Percentiles rank a stretch among this genome's conserved stretches.
These are phyloP conservation scores for Capsella rubella DNA, from an alignment of 441 rosid genomes.

Conservation along the genomic window DNA sequence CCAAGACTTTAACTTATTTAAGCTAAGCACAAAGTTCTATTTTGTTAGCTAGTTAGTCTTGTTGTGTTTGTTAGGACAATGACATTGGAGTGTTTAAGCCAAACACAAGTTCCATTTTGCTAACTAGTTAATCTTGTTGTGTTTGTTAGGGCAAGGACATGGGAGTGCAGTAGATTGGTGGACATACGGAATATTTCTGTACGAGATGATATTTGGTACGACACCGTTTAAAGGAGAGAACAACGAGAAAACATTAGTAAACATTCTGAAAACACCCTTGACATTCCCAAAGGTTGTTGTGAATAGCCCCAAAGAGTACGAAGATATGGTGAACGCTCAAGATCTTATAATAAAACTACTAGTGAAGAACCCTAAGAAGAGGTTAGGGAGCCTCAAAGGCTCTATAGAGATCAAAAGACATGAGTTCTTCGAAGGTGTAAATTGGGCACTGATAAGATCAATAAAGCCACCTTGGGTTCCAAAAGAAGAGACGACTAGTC, in stretches of 20 bases:
- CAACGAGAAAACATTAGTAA: slow-evolving; percentile 65
- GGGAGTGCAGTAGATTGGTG: slow-evolving; percentile 83
- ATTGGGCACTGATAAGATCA: slow-evolving; percentile 81
- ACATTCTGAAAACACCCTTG: slow-evolving; percentile 77
- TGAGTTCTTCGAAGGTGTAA: slow-evolving; percentile 65
- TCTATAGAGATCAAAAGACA: slow-evolving; percentile 68
- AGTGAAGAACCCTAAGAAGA: slow-evolving; percentile 66
- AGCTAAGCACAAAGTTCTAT: background rate
- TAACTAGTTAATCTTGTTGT: background rate
- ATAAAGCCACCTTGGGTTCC: slow-evolving; percentile 86
- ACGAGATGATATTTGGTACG: slow-evolving; percentile 67
- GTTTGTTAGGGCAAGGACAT: slow-evolving; percentile 61
- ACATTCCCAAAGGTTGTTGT: slow-evolving; percentile 65
- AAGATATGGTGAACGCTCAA: slow-evolving; percentile 63
- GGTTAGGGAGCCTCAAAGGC: slow-evolving; percentile 64
- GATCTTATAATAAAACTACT: slow-evolving; percentile 59
- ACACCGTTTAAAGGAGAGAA: slow-evolving; percentile 76
- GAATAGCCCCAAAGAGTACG: slow-evolving; percentile 52
- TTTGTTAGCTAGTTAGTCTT: background rate
- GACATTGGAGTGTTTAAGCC: background rate
- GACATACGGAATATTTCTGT: slow-evolving; percentile 68
- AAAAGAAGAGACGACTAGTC: slow-evolving; percentile 39
- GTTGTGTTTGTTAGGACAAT: background rate
- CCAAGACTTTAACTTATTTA: no score
- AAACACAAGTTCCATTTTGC: background rate